Conservation (phyloP, 192 early-diverging fungal genomes). For the Pilaira anomala region DNA sequence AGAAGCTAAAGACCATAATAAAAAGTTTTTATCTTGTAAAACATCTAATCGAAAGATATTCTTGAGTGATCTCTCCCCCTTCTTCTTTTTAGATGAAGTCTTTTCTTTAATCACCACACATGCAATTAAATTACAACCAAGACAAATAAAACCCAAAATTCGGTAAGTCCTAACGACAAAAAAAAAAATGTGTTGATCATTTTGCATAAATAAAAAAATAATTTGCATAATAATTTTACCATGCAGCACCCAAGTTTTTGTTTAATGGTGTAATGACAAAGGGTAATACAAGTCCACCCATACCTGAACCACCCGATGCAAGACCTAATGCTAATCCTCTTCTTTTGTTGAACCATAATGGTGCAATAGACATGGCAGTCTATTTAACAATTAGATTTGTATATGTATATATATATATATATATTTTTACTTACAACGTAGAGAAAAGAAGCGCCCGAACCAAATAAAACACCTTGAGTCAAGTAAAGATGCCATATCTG, state of each 20-base stretch:
- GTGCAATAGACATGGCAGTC: constrained; percentile 14
- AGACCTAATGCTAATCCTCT: constrained; percentile 71
- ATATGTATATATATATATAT: neutral
- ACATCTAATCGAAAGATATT: constrained; percentile 30
- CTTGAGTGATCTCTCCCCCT: neutral
- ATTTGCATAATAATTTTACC: constrained; percentile 18
- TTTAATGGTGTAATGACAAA: constrained; percentile 57
- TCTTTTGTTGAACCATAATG: constrained; percentile 66
- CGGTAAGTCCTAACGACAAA: constrained; percentile 23
- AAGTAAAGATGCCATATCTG: constrained; percentile 52
- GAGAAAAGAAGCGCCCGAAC: constrained; percentile 29
- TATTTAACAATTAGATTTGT: neutral
- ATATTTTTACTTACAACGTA: constrained; percentile 19
- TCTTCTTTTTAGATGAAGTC: neutral
- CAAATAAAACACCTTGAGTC: constrained; percentile 42
- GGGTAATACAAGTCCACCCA: constrained; percentile 68
- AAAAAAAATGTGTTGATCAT: neutral
- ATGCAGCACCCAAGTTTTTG: constrained; percentile 46
- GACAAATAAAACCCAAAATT: constrained; percentile 28
- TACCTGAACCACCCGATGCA: constrained; percentile 62
- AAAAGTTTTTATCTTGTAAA: constrained; percentile 22
- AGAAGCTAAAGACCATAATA: constrained; percentile 25
- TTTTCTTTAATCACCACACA: constrained; percentile 21
- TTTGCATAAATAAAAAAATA: too few species aligned
- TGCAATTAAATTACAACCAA: constrained; percentile 13